Base-by-base conservation (phyloP, 225 moss, liverwort and hornwort species). In the Pseudoscleropodium purum region DNA sequence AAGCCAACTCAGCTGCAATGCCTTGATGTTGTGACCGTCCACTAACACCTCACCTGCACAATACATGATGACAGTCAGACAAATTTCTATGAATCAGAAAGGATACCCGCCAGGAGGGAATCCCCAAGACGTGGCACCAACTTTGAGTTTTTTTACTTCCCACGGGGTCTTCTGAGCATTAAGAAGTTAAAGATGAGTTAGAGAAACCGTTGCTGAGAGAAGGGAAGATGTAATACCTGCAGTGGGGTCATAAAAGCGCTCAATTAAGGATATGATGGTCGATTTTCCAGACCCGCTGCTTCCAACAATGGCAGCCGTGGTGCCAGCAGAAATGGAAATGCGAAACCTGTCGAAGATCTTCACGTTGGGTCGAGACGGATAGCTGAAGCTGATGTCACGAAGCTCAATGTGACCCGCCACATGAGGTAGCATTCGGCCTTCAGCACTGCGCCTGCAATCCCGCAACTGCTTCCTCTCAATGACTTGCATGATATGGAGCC, bases 351-450 rank as follows among this genome's bases (percentile, higher is more conserved):
- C 95, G 69, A 99, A 96, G 61, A 99, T 92, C 91, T 92, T 92
- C 60, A 96, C 91, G n/a, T 94, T 92, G 37, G 96, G 97, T 47
- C 98, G 96, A 87, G 98, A 96, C 33, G 98, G 97, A 76, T 99
- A 99, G 93, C 95, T 95, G 92, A 99, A 99, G 83, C 92, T 92
- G 29, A 99, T 93, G 68, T 95, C 84, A 34, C 93, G 87, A 87
- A 99, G 95, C 92, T 97, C 97, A 72, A 99, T 95, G 74, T 95
- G 89, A 70, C 98, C 98, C 52, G 91, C 92, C n/a, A 99, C 92
- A 31, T 92, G 86, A 84, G 94, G 76, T 31, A 97, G 92, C 17
- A 93, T 91, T 91, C 88, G 93, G n/a, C 97, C 96, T 76, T 92
- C 88, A 54, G 93, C 62, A 65, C 89, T 88, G 67, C 82, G 91